Evolutionary conservation across 2,329 filamentous ascomycete species (phyloP).

Genomic region (Fusarium annulatum): DNA sequence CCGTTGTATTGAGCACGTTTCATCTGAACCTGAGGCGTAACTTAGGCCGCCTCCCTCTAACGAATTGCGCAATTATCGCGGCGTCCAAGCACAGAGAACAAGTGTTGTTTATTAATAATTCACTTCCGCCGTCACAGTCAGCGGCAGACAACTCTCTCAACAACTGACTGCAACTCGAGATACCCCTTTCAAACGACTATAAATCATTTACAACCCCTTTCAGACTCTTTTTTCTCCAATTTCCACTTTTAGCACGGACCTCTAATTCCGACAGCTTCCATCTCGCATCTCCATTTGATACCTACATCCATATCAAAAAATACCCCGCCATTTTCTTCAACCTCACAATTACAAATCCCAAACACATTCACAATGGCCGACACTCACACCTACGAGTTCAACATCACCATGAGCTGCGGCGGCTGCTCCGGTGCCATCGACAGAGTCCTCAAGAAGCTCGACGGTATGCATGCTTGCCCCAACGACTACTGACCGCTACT

Average conservation of each 20-base stretch:
- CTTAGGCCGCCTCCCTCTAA: slow-evolving; percentile 15
- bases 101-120: slow-evolving; percentile 40
- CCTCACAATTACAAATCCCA: slow-evolving; percentile 4
- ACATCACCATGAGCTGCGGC: slow-evolving; percentile 92
- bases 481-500: not conserved
- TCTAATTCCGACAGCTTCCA: slow-evolving; percentile 1
- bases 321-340: slow-evolving; percentile 37
- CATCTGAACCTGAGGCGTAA: slow-evolving; percentile 15
- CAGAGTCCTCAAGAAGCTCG: slow-evolving; percentile 89
- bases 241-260: slow-evolving; percentile 19
- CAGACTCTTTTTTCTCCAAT: not conserved
- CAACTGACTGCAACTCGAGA: not conserved
- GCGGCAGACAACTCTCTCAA: slow-evolving; percentile 17
- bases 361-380: slow-evolving; percentile 69
- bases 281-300: slow-evolving; percentile 1
- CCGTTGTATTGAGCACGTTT: slow-evolving; percentile 43
- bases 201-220: slow-evolving; percentile 1
- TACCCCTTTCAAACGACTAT: not conserved
- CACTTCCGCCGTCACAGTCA: slow-evolving; percentile 27
- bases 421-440: slow-evolving; percentile 96
- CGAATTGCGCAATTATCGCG: slow-evolving; percentile 45
- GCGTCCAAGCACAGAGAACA: slow-evolving; percentile 5
- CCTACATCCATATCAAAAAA: not conserved
- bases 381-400: slow-evolving; percentile 93
- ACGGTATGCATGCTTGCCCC: slow-evolving; percentile 68